A percentile compares a stretch with the other conserved stretches of the same genome.
Evolutionary conservation across 2,329 filamentous ascomycete genomes (phyloP).

Genomic region (Colletotrichum sp.): DNA sequence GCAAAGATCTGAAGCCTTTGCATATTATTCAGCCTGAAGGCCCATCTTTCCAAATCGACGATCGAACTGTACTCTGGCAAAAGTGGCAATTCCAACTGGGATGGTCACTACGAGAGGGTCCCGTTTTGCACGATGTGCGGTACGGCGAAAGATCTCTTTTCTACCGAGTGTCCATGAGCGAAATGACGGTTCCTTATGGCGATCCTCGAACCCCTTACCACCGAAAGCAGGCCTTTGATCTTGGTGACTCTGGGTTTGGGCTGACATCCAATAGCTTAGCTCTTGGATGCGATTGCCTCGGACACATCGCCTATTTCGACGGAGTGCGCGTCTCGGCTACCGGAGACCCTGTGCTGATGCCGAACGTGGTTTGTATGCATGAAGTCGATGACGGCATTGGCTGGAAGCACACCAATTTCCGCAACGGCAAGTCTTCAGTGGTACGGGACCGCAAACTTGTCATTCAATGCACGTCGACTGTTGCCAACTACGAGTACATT

Average conservation of each 20-base stretch:
- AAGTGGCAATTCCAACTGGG: constrained; percentile 73
- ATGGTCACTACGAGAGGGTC: constrained; percentile 73
- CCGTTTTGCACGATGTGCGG: constrained; percentile 70
- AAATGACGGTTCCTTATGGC: constrained; percentile 75
- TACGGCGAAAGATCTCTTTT: constrained; percentile 70
- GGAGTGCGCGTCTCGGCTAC: constrained; percentile 32
- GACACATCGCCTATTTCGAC: constrained; percentile 56
- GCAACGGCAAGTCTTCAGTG: constrained; percentile 62
- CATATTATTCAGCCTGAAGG: constrained; percentile 40
- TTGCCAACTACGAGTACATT: constrained; percentile 69
- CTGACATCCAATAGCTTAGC: constrained; percentile 69
- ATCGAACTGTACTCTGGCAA: constrained; percentile 48
- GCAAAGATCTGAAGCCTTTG: constrained; percentile 42
- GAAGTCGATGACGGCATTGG: constrained; percentile 60
- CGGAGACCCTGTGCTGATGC: constrained; percentile 33
- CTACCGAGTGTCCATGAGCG: constrained; percentile 69
- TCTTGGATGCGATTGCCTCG: constrained; percentile 72
- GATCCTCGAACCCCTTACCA: constrained; percentile 68
- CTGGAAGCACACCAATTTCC: constrained; percentile 70
- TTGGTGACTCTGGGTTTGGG: constrained; percentile 70
- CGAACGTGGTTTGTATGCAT: constrained; percentile 41
- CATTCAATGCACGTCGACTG: constrained; percentile 68
- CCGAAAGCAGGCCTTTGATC: constrained; percentile 74
- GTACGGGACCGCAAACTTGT: constrained; percentile 64
- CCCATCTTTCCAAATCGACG: constrained; percentile 42